A percentile compares a stretch with the other conserved stretches of the same genome.
Conservation (phyloP, 2,329 filamentous ascomycete genomes). For the Metarhizium anisopliae region DNA sequence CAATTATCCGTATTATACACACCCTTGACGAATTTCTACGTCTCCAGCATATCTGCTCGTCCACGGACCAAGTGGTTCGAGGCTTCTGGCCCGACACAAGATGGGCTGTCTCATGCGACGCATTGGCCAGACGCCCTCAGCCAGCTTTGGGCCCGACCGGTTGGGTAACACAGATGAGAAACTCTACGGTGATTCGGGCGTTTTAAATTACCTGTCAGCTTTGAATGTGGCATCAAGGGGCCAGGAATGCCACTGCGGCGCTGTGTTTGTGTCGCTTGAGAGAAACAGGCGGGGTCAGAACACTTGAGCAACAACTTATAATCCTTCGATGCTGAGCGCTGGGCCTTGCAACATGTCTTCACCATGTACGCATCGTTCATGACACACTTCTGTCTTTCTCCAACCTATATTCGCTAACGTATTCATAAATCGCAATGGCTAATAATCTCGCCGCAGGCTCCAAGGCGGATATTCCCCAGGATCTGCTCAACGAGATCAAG, state of each 20-base stretch:
- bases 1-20: neutral
- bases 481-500: constrained; percentile 71
- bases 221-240: neutral
- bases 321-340: neutral
- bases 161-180: neutral
- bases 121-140: neutral
- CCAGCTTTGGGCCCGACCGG: neutral
- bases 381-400: neutral
- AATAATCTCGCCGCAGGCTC: constrained; percentile 51
- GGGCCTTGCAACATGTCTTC: neutral
- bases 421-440: neutral
- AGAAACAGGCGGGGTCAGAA: neutral
- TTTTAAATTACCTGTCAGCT: neutral
- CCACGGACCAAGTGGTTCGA: neutral
- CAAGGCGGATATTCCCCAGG: constrained; percentile 82
- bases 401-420: neutral
- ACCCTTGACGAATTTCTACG: neutral
- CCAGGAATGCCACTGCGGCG: neutral
- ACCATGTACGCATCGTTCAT: neutral
- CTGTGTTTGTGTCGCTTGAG: neutral
- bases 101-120: neutral
- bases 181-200: neutral
- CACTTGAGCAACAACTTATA: neutral
- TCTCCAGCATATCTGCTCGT: neutral
- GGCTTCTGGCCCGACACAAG: neutral